phyloP scores from a whole-genome alignment of 108 stramenopile genomes.

The Nannochloropsis gaditana region DNA sequence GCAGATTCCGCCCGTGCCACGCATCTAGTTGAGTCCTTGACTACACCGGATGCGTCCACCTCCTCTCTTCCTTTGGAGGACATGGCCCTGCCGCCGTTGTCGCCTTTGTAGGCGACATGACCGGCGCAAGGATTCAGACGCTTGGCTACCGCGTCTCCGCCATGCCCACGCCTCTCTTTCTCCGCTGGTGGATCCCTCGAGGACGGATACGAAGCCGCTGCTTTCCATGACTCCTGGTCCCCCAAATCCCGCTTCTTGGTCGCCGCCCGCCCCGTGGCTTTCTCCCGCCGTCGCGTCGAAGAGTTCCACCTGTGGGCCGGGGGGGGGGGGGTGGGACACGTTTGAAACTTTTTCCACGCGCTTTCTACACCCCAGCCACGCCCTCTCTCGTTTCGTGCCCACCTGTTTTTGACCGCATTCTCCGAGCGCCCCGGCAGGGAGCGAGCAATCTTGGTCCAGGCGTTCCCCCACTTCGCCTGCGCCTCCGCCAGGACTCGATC shows the following conservation, averaged over 20 bases:
- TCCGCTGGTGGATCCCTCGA: neutral
- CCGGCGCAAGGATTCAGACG: too few relatives aligned
- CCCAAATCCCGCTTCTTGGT: neutral
- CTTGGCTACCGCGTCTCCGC: neutral
- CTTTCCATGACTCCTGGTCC: neutral
- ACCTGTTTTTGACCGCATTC: conserved; percentile 54
- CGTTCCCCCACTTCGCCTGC: conserved; percentile 50
- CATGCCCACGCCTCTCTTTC: neutral
- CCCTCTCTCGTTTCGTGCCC: neutral
- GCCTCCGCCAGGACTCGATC: conserved; percentile 74
- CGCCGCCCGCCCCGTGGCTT: neutral
- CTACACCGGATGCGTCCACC: too few relatives aligned
- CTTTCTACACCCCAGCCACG: neutral
- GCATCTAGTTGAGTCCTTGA: too few relatives aligned
- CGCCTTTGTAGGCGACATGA: too few relatives aligned
- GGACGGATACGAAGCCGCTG: neutral
- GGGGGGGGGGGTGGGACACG: neutral
- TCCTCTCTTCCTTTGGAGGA: too few relatives aligned
- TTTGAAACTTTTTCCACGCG: neutral
- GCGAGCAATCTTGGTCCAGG: conserved; percentile 60
- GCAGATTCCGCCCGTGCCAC: too few relatives aligned
- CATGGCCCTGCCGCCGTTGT: too few relatives aligned
- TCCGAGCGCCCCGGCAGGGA: conserved; percentile 67
- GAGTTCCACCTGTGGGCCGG: neutral
- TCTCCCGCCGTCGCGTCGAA: neutral